Percentiles rank a stretch among this genome's conserved stretches.
Conservation (phyloP, 2,329 filamentous ascomycete species). For the Calonectria montana region DNA sequence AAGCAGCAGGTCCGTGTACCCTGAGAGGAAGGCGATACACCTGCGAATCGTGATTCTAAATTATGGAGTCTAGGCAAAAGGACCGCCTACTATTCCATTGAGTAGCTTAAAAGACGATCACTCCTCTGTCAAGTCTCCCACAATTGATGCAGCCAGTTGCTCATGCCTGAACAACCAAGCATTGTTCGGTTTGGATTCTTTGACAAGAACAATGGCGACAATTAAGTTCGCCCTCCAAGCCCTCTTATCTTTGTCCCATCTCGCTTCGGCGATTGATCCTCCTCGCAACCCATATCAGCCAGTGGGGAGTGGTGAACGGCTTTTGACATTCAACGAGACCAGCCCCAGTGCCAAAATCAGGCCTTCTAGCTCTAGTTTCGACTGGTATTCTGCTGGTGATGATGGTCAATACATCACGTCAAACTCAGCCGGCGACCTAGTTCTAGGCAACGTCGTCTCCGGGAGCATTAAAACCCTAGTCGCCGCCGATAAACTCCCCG, state of each 20-base stretch:
- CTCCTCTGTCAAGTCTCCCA: neutral
- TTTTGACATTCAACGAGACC: slow-evolving; percentile 71
- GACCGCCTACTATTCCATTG: no score
- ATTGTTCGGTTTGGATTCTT: neutral
- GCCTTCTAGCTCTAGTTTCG: slow-evolving; percentile 59
- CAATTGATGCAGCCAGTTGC: neutral
- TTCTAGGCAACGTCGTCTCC: slow-evolving; percentile 72
- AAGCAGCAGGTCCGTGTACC: slow-evolving; percentile 1
- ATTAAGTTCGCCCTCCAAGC: neutral
- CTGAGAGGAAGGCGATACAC: neutral
- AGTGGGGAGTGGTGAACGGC: slow-evolving; percentile 64
- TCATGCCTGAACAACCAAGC: neutral
- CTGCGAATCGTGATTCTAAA: neutral
- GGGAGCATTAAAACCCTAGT: slow-evolving; percentile 68
- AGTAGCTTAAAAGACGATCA: neutral
- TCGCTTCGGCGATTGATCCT: slow-evolving; percentile 56
- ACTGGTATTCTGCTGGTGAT: slow-evolving; percentile 68
- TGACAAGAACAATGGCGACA: neutral
- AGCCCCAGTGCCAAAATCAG: slow-evolving; percentile 58
- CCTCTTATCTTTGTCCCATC: slow-evolving; percentile 25
- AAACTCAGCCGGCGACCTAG: slow-evolving; percentile 61
- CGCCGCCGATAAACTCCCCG: slow-evolving; percentile 66
- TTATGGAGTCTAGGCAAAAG: neutral
- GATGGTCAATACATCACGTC: slow-evolving; percentile 72
- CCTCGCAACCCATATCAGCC: slow-evolving; percentile 66